These are phyloP conservation scores for Zygotorulaspora chibaensis DNA, from an alignment of 805 yeast species.

Conservation along the genomic window DNA sequence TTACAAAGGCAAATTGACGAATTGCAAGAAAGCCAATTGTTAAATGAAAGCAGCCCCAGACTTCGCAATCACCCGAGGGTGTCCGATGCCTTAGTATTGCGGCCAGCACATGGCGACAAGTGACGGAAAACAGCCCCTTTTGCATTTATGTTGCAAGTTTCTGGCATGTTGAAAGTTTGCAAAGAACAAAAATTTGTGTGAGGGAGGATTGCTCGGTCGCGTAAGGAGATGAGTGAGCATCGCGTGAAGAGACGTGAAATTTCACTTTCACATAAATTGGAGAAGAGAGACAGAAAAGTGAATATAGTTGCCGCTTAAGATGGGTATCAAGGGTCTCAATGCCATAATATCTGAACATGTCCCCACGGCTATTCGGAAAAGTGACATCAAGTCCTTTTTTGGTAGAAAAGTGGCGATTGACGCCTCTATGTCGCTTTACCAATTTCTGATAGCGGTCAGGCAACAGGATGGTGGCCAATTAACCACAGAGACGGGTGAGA, in stretches of 20 bases:
- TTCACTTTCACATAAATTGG: background rate
- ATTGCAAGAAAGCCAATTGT: too few species aligned
- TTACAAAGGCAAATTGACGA: too few species aligned
- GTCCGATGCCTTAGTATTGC: too few species aligned
- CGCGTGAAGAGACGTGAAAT: background rate
- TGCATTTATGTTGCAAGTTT: too few species aligned
- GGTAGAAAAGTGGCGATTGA: slow-evolving; percentile 97
- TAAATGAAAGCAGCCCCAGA: too few species aligned
- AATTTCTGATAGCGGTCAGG: slow-evolving; percentile 91
- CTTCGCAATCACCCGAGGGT: too few species aligned
- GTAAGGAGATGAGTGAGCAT: background rate
- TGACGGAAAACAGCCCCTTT: too few species aligned
- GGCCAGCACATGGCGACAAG: too few species aligned
- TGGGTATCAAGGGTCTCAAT: slow-evolving; percentile 74
- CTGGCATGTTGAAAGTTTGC: too few species aligned
- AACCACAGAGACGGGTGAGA: slow-evolving; percentile 84
- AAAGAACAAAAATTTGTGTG: too few species aligned
- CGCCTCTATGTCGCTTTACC: slow-evolving; percentile 95
- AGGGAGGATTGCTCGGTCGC: too few species aligned
- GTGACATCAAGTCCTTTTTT: slow-evolving; percentile 78
- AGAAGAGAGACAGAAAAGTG: background rate
- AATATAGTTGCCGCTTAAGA: slow-evolving; percentile 14
- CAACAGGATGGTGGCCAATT: slow-evolving; percentile 95
- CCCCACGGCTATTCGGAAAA: slow-evolving; percentile 69
- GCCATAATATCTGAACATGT: slow-evolving; percentile 87